Percentiles rank a stretch among this genome's conserved stretches.
These are phyloP conservation scores for Stephania japonica DNA, from an alignment of 164 flowering plant species.

Conservation along the genomic window DNA sequence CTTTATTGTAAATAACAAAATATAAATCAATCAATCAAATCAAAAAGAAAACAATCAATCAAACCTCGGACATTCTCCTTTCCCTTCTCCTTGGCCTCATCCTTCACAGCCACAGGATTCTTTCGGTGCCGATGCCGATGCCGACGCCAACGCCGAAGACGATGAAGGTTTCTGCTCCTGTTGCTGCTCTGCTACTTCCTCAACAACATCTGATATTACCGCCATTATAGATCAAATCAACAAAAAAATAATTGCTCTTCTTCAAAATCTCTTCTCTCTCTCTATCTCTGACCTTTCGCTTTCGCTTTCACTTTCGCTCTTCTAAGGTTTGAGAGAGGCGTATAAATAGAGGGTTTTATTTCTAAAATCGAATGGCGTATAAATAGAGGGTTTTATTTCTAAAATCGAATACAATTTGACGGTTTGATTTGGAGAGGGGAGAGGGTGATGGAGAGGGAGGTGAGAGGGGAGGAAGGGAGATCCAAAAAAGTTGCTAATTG, in stretches of 20 bases:
- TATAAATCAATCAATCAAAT: neutral
- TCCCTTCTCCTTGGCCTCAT: slow-evolving; percentile 2
- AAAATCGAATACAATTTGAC: too few relatives aligned
- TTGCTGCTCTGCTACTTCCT: neutral
- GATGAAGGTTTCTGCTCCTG: neutral
- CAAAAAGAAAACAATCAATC: neutral
- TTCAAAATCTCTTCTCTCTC: too few relatives aligned
- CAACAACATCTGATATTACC: neutral
- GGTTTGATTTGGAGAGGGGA: too few relatives aligned
- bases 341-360: too few relatives aligned
- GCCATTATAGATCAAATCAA: slow-evolving; percentile 1
- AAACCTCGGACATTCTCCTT: slow-evolving; percentile 3
- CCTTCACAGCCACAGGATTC: neutral
- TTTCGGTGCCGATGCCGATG: neutral
- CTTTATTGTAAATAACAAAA: neutral
- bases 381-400: too few relatives aligned
- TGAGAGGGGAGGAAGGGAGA: too few relatives aligned
- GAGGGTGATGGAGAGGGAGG: too few relatives aligned
- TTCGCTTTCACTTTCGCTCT: neutral
- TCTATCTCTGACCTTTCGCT: too few relatives aligned
- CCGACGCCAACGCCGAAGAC: neutral
- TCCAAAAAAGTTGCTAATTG: too few relatives aligned
- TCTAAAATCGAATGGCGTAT: too few relatives aligned
- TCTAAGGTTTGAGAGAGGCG: too few relatives aligned
- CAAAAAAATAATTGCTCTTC: neutral